Conservation (phyloP, 495 filamentous ascomycete genomes). For the Penicillium antarcticum region DNA sequence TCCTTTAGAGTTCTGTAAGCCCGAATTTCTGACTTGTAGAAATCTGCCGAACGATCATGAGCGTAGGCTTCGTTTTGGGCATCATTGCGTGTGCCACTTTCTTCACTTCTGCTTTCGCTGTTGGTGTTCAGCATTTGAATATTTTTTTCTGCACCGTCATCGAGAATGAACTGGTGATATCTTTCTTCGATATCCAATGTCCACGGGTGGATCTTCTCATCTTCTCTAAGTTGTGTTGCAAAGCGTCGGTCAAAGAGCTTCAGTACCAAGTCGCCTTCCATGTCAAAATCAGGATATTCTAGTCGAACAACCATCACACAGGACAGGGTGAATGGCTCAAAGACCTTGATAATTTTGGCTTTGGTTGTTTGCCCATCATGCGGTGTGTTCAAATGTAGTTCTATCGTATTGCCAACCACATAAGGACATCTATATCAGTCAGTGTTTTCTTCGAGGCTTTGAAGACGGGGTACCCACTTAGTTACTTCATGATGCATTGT, state of each 20-base stretch:
- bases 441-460: neutral
- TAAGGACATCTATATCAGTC: slow-evolving; percentile 11
- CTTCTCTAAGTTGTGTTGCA: slow-evolving; percentile 20
- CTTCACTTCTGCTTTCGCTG: neutral
- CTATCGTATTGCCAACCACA: too few species aligned
- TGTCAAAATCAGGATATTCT: slow-evolving; percentile 3
- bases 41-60: slow-evolving; percentile 1
- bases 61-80: slow-evolving; percentile 20
- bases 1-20: slow-evolving; percentile 17
- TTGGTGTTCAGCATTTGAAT: slow-evolving; percentile 9
- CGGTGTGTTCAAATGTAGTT: slow-evolving; percentile 5
- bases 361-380: neutral
- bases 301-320: slow-evolving; percentile 19
- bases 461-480: too few species aligned
- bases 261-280: slow-evolving; percentile 14
- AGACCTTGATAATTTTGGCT: slow-evolving; percentile 15
- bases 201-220: slow-evolving; percentile 18
- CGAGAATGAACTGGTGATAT: slow-evolving; percentile 19
- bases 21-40: slow-evolving; percentile 15
- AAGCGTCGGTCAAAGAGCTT: slow-evolving; percentile 34
- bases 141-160: slow-evolving; percentile 11
- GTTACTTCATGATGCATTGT: too few species aligned
- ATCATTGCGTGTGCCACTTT: slow-evolving; percentile 9
- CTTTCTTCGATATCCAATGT: slow-evolving; percentile 10
- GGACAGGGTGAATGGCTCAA: slow-evolving; percentile 28